phyloP scores from a whole-genome alignment of 31 red algal species.

The Odonthalia washingtoniensis region DNA sequence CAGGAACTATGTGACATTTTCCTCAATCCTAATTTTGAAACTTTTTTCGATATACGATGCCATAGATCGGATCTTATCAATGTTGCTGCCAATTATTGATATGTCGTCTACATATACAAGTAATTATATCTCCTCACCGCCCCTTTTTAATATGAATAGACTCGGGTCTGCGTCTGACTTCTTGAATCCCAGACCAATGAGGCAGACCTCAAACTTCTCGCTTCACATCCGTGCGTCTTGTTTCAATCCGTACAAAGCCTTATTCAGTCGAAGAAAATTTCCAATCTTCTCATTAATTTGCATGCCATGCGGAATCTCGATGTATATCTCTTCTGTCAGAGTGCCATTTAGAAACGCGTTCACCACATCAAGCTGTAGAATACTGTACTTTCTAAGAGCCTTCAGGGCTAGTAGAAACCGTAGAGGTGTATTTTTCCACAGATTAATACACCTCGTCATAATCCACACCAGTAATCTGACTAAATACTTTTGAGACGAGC shows the following conservation, averaged over 20 bases:
- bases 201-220: neutral
- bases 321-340: slow-evolving; percentile 50
- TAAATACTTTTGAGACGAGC: slow-evolving; percentile 49
- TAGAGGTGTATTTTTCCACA: slow-evolving; percentile 13
- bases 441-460: slow-evolving; percentile 42
- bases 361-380: slow-evolving; percentile 40
- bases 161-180: slow-evolving; percentile 22
- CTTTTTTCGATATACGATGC: neutral
- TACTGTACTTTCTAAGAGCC: neutral
- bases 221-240: neutral
- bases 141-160: neutral
- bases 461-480: slow-evolving; percentile 37
- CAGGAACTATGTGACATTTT: slow-evolving; percentile 27
- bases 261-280: neutral
- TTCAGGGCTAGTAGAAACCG: slow-evolving; percentile 21
- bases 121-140: neutral
- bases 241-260: slow-evolving; percentile 31
- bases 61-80: neutral
- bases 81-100: neutral
- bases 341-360: slow-evolving; percentile 52
- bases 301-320: slow-evolving; percentile 31
- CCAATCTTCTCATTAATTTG: neutral
- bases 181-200: slow-evolving; percentile 13
- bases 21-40: slow-evolving; percentile 24
- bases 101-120: slow-evolving; percentile 50